Evolutionary conservation across 2,329 filamentous ascomycete genomes (phyloP), one percentile per base, ranked within the genome.

Genomic region (Phaeosphaeriaceae sp.): DNA sequence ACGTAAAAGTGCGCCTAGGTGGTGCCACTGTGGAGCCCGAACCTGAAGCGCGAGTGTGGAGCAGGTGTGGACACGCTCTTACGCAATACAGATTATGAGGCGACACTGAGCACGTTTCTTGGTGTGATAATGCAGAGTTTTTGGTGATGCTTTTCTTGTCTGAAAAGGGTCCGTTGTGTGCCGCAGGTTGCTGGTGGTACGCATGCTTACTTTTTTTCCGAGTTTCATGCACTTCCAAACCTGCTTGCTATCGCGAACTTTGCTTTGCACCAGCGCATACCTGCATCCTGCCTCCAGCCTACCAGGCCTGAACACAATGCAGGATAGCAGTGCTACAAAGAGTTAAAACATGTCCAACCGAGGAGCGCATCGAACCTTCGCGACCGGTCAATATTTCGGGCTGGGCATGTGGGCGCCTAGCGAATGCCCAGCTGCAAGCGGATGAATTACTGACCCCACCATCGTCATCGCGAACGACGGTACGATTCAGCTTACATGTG

Each of bases 381-480:
- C 21, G 9, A 22, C 42, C 65, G 61, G 63, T 46, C 40, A 51
- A 56, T 47, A 60, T 46, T 68, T 61, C 60, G 58, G 52, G 53
- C 22, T 50, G 45, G 36, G 31, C 40, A 2, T 54, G 44, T 27
- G 46, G 33, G 20, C 50, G 65, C 67, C 63, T 41, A 67, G 64
- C 47, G 48, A 48, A 21, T 56, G 65, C 63, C 65, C 63, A 68
- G 61, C 53, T 58, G 56, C 58, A 60, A 54, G 61, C 31, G 46
- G 55, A 59, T 48, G 57, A 53, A 58, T 53, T 53, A 54, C 51
- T 51, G 41, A 51, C 53, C 63, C 57, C 61, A 54, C 47, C 54
- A 21, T 57, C 63, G 67, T 68, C 67, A 69, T 69, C 52, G 59
- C 40, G 46, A 60, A 58, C 51, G 51, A 41, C 50, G 40, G 31